Evolutionary conservation across 768 basidiomycete species (phyloP).

Genomic region (Mycena filopes): DNA sequence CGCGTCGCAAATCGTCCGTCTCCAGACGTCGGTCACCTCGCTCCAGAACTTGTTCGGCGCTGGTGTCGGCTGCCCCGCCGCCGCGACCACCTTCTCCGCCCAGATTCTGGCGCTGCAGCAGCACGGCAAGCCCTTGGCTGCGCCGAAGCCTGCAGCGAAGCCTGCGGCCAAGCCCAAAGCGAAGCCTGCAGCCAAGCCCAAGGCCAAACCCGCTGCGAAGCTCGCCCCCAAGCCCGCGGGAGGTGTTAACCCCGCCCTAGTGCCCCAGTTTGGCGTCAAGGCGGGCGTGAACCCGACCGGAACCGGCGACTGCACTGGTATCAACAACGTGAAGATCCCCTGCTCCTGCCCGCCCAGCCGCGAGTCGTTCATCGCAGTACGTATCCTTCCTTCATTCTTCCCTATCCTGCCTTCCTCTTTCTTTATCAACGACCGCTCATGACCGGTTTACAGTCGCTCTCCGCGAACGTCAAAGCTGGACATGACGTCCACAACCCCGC

Average conservation of each 20-base stretch:
- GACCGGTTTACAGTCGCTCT: slow-evolving; percentile 1
- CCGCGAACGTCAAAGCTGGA: neutral
- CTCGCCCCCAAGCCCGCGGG: neutral
- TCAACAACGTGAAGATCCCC: slow-evolving; percentile 53
- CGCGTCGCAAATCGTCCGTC: slow-evolving; percentile 62
- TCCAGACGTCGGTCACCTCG: slow-evolving; percentile 70
- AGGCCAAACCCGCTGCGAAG: neutral
- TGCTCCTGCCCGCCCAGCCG: slow-evolving; percentile 70
- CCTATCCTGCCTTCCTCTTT: no score
- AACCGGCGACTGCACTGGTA: slow-evolving; percentile 20
- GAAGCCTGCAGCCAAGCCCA: slow-evolving; percentile 9
- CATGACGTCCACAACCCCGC: slow-evolving; percentile 59
- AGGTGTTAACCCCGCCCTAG: slow-evolving; percentile 47
- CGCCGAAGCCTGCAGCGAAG: neutral
- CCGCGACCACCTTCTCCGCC: slow-evolving; percentile 61
- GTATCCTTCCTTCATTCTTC: slow-evolving; percentile 43
- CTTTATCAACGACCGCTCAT: neutral
- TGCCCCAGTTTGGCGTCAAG: slow-evolving; percentile 24
- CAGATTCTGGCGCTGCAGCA: neutral
- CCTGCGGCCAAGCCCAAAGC: neutral
- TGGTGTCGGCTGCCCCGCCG: slow-evolving; percentile 75
- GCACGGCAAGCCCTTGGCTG: neutral
- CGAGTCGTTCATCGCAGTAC: slow-evolving; percentile 30
- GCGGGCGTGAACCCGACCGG: slow-evolving; percentile 19
- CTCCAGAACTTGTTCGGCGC: slow-evolving; percentile 79